Evolutionary conservation across 2,329 filamentous ascomycete species (phyloP).

Genomic region (Fragosphaeria purpurea): DNA sequence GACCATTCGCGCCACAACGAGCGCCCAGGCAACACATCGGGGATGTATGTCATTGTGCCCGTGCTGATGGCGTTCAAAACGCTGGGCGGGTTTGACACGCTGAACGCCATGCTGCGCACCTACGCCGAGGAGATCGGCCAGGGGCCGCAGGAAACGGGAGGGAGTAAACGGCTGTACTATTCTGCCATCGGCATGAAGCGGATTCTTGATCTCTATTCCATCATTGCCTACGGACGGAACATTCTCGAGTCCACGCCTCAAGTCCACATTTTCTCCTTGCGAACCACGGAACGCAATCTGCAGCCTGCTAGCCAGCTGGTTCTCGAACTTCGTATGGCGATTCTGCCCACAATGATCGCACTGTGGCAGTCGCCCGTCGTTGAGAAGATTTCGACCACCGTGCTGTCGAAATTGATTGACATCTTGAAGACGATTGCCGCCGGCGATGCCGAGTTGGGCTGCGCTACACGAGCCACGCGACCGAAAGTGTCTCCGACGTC

Average conservation of each 20-base stretch:
- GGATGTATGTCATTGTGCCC: constrained; percentile 53
- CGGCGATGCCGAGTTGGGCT: constrained; percentile 57
- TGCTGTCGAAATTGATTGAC: constrained; percentile 70
- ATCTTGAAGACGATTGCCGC: constrained; percentile 71
- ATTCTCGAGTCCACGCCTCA: constrained; percentile 64
- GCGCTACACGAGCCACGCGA: neutral
- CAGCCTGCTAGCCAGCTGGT: constrained; percentile 61
- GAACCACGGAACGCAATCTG: constrained; percentile 31
- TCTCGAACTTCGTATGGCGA: constrained; percentile 71
- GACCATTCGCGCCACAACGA: constrained; percentile 48
- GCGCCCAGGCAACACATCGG: constrained; percentile 21
- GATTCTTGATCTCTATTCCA: constrained; percentile 70
- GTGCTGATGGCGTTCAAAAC: constrained; percentile 83
- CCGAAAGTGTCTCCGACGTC: constrained; percentile 3
- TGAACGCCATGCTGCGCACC: constrained; percentile 59
- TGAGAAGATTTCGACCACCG: constrained; percentile 63
- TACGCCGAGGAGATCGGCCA: constrained; percentile 51
- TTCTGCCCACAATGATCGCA: constrained; percentile 64
- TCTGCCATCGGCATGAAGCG: constrained; percentile 60
- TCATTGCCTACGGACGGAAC: constrained; percentile 67
- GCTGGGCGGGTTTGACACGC: constrained; percentile 59
- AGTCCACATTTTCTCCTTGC: constrained; percentile 29
- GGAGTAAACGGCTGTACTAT: constrained; percentile 36
- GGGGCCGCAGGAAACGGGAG: constrained; percentile 29
- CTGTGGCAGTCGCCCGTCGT: constrained; percentile 82